Percentiles rank a stretch among this genome's conserved stretches.
Evolutionary conservation across 768 basidiomycete genomes (phyloP).

Genomic region (Collybiopsis luxurians): DNA sequence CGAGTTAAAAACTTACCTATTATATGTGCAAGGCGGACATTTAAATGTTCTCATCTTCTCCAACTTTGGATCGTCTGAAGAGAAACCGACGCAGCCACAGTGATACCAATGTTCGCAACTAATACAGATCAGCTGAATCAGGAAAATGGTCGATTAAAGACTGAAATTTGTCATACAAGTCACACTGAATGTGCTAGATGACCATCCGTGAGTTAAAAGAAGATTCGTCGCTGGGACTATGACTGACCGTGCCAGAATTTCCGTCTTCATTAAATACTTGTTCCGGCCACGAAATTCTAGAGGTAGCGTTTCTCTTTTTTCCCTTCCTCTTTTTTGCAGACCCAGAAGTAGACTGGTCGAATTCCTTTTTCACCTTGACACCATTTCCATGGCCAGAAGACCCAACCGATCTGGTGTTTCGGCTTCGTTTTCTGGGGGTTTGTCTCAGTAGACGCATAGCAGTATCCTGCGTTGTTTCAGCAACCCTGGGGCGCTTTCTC

Average conservation of each 20-base stretch:
- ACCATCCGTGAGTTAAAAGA: neutral
- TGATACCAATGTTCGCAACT: conserved; percentile 5
- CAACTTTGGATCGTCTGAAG: neutral
- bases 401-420: neutral
- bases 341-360: neutral
- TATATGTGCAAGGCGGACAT: conserved; percentile 1
- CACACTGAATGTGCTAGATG: neutral
- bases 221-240: neutral
- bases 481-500: neutral
- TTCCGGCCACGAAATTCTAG: neutral
- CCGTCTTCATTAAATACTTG: neutral
- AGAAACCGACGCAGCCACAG: conserved; percentile 7
- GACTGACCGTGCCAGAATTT: neutral
- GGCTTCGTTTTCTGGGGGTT: neutral
- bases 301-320: neutral
- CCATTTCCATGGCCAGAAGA: too few relatives aligned
- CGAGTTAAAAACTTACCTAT: neutral
- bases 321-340: neutral
- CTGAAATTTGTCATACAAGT: neutral
- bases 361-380: neutral
- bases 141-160: neutral
- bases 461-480: neutral
- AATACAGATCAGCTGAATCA: neutral
- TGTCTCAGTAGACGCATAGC: neutral
- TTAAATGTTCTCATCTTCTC: neutral